A percentile compares a stretch with the other conserved stretches of the same genome.
These are phyloP conservation scores for Aspergillus indologenus DNA, from an alignment of 495 filamentous ascomycete genomes.

Conservation along the genomic window DNA sequence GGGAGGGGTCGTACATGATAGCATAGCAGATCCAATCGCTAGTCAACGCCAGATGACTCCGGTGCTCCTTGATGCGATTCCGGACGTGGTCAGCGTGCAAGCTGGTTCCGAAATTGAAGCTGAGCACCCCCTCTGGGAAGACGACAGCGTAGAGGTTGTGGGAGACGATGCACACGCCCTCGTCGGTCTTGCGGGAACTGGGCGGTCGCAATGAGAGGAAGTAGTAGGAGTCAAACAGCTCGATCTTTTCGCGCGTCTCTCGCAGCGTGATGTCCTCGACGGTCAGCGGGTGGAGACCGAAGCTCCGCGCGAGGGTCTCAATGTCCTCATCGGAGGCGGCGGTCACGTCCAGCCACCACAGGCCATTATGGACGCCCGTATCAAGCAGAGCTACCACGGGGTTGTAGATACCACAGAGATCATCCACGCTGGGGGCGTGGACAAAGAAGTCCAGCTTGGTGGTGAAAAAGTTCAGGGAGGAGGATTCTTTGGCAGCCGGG, in stretches of 20 bases:
- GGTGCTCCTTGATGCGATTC: slow-evolving; percentile 77
- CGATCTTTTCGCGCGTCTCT: slow-evolving; percentile 90
- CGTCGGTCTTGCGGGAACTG: slow-evolving; percentile 61
- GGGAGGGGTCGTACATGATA: slow-evolving; percentile 59
- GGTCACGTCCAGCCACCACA: slow-evolving; percentile 89
- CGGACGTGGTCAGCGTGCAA: slow-evolving; percentile 76
- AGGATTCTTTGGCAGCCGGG: slow-evolving; percentile 16
- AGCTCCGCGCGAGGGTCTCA: slow-evolving; percentile 72
- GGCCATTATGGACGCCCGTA: slow-evolving; percentile 58
- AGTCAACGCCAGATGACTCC: slow-evolving; percentile 79
- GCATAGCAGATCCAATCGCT: slow-evolving; percentile 98
- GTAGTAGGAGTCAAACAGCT: slow-evolving; percentile 88
- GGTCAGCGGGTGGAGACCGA: slow-evolving; percentile 84
- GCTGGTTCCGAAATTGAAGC: slow-evolving; percentile 77
- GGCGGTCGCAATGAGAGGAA: slow-evolving; percentile 89
- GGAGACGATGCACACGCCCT: slow-evolving; percentile 67
- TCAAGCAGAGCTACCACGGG: slow-evolving; percentile 75
- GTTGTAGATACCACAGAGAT: slow-evolving; percentile 72
- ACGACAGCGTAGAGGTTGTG: slow-evolving; percentile 89
- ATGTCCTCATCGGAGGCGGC: slow-evolving; percentile 82
- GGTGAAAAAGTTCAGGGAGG: slow-evolving; percentile 77
- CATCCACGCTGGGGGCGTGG: slow-evolving; percentile 71
- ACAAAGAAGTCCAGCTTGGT: slow-evolving; percentile 78
- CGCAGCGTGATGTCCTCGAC: slow-evolving; percentile 89
- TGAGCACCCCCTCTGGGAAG: slow-evolving; percentile 83